Percentiles rank a stretch among this genome's conserved stretches.
These are phyloP conservation scores for Colletotrichum sp. DNA, from an alignment of 2,329 filamentous ascomycete genomes.

Conservation along the genomic window DNA sequence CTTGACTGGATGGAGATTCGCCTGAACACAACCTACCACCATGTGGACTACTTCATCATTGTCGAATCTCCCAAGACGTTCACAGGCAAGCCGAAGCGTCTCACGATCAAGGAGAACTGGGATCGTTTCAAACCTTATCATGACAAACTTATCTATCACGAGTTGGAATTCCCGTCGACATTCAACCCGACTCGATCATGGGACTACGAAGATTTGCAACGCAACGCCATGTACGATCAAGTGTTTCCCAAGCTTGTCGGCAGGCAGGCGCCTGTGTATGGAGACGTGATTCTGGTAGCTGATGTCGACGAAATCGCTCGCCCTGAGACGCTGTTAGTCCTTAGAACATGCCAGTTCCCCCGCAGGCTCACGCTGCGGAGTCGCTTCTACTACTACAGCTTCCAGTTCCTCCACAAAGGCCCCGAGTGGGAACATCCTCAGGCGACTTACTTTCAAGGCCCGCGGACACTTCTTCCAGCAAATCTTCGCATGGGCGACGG, in stretches of 20 bases:
- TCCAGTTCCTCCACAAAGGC: slow-evolving; percentile 52
- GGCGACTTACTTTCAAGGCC: slow-evolving; percentile 56
- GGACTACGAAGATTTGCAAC: slow-evolving; percentile 57
- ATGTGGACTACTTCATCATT: slow-evolving; percentile 70
- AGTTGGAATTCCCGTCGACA: slow-evolving; percentile 23
- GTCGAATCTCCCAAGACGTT: slow-evolving; percentile 65
- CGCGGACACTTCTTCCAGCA: slow-evolving; percentile 54
- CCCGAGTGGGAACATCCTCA: slow-evolving; percentile 63
- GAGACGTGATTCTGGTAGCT: slow-evolving; percentile 64
- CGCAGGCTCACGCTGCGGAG: slow-evolving; percentile 56
- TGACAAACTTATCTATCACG: slow-evolving; percentile 64
- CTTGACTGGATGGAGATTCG: slow-evolving; percentile 71
- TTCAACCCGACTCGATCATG: slow-evolving; percentile 36
- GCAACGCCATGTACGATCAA: slow-evolving; percentile 63
- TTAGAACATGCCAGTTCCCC: slow-evolving; percentile 58
- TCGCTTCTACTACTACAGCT: slow-evolving; percentile 63
- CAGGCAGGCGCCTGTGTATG: slow-evolving; percentile 42
- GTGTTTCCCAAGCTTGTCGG: slow-evolving; percentile 55
- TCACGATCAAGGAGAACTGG: slow-evolving; percentile 60
- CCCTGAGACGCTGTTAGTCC: slow-evolving; percentile 51
- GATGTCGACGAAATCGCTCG: slow-evolving; percentile 67
- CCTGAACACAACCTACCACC: slow-evolving; percentile 59
- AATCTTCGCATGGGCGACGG: slow-evolving; percentile 51
- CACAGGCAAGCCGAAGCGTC: slow-evolving; percentile 59
- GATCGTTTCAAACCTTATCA: slow-evolving; percentile 55